Evolutionary conservation across 352 stramenopile genomes (phyloP).

Genomic region (Pythium graminicola): DNA sequence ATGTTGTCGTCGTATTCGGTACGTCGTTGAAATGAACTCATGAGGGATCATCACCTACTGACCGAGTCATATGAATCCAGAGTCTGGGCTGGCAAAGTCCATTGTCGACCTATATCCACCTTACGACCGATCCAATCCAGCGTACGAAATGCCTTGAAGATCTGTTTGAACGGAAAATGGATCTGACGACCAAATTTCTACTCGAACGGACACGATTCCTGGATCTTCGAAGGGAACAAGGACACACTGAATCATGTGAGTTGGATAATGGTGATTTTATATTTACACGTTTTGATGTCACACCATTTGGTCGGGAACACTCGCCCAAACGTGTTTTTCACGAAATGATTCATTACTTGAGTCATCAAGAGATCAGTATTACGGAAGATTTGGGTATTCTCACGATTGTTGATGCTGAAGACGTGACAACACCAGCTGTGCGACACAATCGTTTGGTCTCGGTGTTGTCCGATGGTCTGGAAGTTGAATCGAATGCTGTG

Average conservation of each 20-base stretch:
- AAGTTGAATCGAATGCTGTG: constrained; percentile 19
- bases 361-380: constrained; percentile 12
- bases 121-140: background rate
- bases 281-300: constrained; percentile 2
- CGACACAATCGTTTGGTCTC: constrained; percentile 16
- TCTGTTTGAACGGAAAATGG: constrained; percentile 3
- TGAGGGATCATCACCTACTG: background rate
- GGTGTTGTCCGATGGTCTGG: constrained; percentile 4
- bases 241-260: constrained; percentile 3
- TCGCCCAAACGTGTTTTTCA: constrained; percentile 11
- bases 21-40: background rate
- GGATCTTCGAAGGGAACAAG: background rate
- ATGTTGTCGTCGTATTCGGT: constrained; percentile 11
- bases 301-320: background rate
- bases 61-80: background rate
- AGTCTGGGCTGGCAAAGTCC: background rate
- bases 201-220: constrained; percentile 2
- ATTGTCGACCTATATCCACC: constrained; percentile 13
- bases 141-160: background rate
- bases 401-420: constrained; percentile 16
- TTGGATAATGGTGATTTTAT: constrained; percentile 1
- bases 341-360: constrained; percentile 6
- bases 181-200: background rate
- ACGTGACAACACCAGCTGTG: constrained; percentile 6
- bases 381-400: constrained; percentile 15